phyloP scores from a whole-genome alignment of 805 yeast species.

The Saccharomycopsis capsularis region DNA sequence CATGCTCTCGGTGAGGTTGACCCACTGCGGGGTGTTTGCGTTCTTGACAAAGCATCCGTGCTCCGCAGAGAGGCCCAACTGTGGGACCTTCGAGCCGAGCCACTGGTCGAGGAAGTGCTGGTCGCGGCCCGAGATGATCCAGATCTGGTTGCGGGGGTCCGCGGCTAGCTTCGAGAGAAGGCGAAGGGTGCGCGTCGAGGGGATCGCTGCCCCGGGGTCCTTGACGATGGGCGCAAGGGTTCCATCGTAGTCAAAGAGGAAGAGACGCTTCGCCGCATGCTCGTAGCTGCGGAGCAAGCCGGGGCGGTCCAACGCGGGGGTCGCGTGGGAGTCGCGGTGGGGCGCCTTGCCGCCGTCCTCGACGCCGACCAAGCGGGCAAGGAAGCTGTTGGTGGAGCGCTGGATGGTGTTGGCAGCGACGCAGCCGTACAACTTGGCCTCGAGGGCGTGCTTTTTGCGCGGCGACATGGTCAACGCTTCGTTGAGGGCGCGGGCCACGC shows the following conservation, averaged over 20 bases:
- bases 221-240: slow-evolving; percentile 93
- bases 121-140: slow-evolving; percentile 97
- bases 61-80: slow-evolving; percentile 86
- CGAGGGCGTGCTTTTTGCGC: slow-evolving; percentile 39
- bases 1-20: slow-evolving; percentile 68
- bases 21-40: slow-evolving; percentile 55
- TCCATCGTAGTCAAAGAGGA: slow-evolving; percentile 95
- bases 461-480: slow-evolving; percentile 52
- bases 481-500: slow-evolving; percentile 79
- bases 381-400: slow-evolving; percentile 65
- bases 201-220: slow-evolving; percentile 98
- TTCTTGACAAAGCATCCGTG: slow-evolving; percentile 91
- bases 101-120: slow-evolving; percentile 82
- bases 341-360: slow-evolving; percentile 36
- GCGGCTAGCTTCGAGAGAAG: slow-evolving; percentile 53
- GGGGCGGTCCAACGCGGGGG: slow-evolving; percentile 79
- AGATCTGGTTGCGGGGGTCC: slow-evolving; percentile 79
- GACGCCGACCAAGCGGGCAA: slow-evolving; percentile 42
- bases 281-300: slow-evolving; percentile 52
- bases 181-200: slow-evolving; percentile 62
- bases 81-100: slow-evolving; percentile 60
- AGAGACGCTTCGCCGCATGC: slow-evolving; percentile 59
- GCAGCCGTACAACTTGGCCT: slow-evolving; percentile 49
- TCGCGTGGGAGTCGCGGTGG: slow-evolving; percentile 40
- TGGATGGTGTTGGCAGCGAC: slow-evolving; percentile 71